Evolutionary conservation across 305 asterid species (phyloP), one percentile per base, ranked within the genome.

Genomic region (Fraxinus latifolia): DNA sequence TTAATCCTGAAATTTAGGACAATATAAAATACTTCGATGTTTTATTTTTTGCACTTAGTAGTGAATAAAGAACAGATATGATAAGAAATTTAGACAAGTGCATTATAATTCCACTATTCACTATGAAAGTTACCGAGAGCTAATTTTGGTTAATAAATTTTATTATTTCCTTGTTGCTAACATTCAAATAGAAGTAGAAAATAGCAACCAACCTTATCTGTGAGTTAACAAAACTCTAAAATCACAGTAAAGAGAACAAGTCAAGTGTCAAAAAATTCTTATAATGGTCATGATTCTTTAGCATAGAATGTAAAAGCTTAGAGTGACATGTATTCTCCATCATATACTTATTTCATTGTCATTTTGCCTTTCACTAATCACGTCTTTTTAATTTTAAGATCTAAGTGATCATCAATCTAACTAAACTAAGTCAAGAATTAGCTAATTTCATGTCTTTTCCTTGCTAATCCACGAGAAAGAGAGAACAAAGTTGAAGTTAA

Each of bases 391-490:
- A 47, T 50, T 50, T 50, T 14, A 50, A 50, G 60, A 50, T 15
- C 15, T 4, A 50, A 50, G 7, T 50, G 19, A 50, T 50, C 60
- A 50, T 50, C 60, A 50, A 50, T 29, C 21, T 27, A 65, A 23
- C 33, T 65, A 14, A 68, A 68, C 21, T 14, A 29, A 29, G 74
- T 68, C 9, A 14, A 68, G 74, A 68, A 68, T 68, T 68, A 29
- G 74, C 39, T 27, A 11, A 27, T 65, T 67, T 77, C 33, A 71
- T 12, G 55, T 37, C 58, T 77, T 36, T 6, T 60, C 21, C 4
- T 53, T 34, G 82, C 81, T 7, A 77, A 82, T 71, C 15, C 79
- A 5, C 37, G 34, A 82, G 58, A 68, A 76, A 27, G 36, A 23
- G 67, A 80, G 44, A 80, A 7, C 42, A 4, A 31, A 79, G 19